These are phyloP conservation scores for Hymenochaete sp. DNA, from an alignment of 1,284 basidiomycete genomes.

Conservation along the genomic window DNA sequence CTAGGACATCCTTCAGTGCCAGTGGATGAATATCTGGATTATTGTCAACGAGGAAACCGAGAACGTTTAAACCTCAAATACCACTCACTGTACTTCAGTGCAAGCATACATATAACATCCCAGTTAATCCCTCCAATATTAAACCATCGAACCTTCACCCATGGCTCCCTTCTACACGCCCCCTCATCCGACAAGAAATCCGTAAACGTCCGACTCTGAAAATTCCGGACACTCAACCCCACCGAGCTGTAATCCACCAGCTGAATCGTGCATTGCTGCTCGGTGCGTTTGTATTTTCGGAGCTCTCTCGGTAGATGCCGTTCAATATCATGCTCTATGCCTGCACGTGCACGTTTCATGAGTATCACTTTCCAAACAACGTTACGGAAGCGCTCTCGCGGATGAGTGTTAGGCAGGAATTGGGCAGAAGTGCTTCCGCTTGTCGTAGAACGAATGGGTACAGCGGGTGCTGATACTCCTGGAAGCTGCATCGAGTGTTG, in stretches of 20 bases:
- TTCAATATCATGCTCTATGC: slow-evolving; percentile 58
- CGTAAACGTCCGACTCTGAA: slow-evolving; percentile 49
- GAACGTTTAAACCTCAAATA: neutral
- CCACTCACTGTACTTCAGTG: slow-evolving; percentile 46
- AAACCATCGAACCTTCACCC: slow-evolving; percentile 63
- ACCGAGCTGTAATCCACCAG: slow-evolving; percentile 53
- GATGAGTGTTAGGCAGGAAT: slow-evolving; percentile 20
- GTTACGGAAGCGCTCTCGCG: slow-evolving; percentile 41
- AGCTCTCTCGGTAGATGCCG: slow-evolving; percentile 43
- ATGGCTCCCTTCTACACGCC: slow-evolving; percentile 37
- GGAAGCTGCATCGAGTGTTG: neutral
- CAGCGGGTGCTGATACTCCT: neutral
- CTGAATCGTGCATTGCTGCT: slow-evolving; percentile 51
- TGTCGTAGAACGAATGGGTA: slow-evolving; percentile 2
- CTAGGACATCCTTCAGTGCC: slow-evolving; percentile 59
- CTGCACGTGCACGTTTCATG: slow-evolving; percentile 38
- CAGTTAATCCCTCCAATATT: slow-evolving; percentile 63
- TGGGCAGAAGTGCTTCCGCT: slow-evolving; percentile 2
- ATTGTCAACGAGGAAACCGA: neutral
- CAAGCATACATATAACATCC: slow-evolving; percentile 60
- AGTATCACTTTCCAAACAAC: slow-evolving; percentile 48
- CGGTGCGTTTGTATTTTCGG: slow-evolving; percentile 42
- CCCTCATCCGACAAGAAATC: slow-evolving; percentile 36
- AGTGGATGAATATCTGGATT: slow-evolving; percentile 55
- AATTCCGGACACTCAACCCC: slow-evolving; percentile 38